phyloP scores from a whole-genome alignment of 2,329 filamentous ascomycete species.

The Beauveria brongniartii region DNA sequence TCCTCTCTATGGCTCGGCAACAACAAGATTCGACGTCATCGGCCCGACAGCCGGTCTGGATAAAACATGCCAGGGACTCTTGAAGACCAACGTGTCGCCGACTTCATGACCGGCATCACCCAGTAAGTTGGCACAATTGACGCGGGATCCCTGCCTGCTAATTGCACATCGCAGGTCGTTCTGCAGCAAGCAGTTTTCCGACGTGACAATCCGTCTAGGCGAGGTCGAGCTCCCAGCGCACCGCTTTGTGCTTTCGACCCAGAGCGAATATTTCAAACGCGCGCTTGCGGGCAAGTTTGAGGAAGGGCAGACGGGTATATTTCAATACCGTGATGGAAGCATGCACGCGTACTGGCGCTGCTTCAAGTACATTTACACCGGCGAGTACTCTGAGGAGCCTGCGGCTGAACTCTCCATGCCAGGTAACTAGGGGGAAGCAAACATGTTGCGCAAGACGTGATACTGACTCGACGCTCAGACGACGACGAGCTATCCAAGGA shows the following conservation, averaged over 20 bases:
- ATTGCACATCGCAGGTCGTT: not conserved
- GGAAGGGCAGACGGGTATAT: not conserved
- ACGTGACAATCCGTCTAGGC: not conserved
- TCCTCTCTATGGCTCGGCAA: too few relatives aligned
- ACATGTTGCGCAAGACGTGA: not conserved
- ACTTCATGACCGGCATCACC: not conserved
- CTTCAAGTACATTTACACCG: conserved; percentile 13
- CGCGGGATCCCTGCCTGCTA: not conserved
- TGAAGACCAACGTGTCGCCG: not conserved
- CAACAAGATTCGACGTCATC: too few relatives aligned
- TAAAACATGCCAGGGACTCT: not conserved
- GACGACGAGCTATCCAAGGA: not conserved
- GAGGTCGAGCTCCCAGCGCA: not conserved
- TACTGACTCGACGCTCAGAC: not conserved
- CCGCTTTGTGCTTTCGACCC: not conserved
- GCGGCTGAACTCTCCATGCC: not conserved
- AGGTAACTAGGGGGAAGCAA: not conserved
- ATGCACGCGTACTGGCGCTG: conserved; percentile 13
- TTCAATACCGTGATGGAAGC: conserved; percentile 3
- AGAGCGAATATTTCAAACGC: not conserved
- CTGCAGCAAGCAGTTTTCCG: not conserved
- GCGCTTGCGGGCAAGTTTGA: not conserved
- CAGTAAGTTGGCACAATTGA: not conserved
- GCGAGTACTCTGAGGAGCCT: not conserved
- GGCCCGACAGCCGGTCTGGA: too few relatives aligned